Evolutionary conservation across 495 filamentous ascomycete species (phyloP).

Genomic region (Aspergillus mulundensis): DNA sequence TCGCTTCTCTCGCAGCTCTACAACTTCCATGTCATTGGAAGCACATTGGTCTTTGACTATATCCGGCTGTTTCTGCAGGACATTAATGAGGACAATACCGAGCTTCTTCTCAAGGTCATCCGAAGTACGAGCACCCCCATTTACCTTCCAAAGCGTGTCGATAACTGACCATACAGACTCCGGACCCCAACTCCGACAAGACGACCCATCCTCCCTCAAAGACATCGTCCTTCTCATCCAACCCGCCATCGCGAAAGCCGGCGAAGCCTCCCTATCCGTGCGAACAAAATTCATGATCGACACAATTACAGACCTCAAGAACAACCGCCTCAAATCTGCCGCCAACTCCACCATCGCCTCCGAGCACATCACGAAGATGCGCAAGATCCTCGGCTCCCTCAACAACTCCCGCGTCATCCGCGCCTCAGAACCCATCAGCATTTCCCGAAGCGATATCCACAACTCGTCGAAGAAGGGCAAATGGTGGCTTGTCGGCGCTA

Average conservation of each 20-base stretch:
- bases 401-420: conserved; percentile 61
- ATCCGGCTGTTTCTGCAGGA: conserved; percentile 70
- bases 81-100: conserved; percentile 85
- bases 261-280: conserved; percentile 70
- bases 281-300: conserved; percentile 98
- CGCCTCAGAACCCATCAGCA: conserved; percentile 74
- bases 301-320: conserved; percentile 88
- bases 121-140: conserved; percentile 47
- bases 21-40: conserved; percentile 82
- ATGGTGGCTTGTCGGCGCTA: conserved; percentile 97
- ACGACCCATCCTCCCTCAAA: conserved; percentile 87
- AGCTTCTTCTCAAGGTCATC: conserved; percentile 81
- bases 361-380: conserved; percentile 81
- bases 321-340: conserved; percentile 81
- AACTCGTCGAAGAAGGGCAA: conserved; percentile 84
- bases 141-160: background rate
- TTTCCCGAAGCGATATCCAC: conserved; percentile 74
- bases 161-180: conserved; percentile 39
- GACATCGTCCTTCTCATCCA: conserved; percentile 83
- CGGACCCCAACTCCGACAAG: conserved; percentile 78
- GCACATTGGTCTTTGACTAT: conserved; percentile 83
- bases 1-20: conserved; percentile 84
- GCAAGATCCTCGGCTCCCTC: conserved; percentile 70
- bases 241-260: conserved; percentile 59
- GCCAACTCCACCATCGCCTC: conserved; percentile 58